Evolutionary conservation across 148 eudicot genomes (phyloP), one percentile per base, ranked within the genome.

Genomic region (Cornus controversa): DNA sequence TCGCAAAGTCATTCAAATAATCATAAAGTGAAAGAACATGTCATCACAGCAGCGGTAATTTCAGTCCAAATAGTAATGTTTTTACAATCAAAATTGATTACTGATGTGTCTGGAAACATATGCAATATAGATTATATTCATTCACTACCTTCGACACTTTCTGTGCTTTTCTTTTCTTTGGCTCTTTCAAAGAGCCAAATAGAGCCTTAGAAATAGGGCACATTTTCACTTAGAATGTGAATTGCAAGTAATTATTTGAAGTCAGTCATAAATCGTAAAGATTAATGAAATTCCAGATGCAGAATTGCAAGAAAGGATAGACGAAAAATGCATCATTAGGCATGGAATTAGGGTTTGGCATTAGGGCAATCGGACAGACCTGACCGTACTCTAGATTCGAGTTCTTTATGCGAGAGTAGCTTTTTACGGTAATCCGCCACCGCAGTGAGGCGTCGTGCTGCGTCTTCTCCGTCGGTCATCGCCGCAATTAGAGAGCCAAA

Each of bases 391-490:
- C 86, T 82, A 60, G 91, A 84, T 37, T 88, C 91, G 53, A 86
- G 86, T 66, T 86, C 91, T 6, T 87, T 86, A 62, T 88, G 89
- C 72, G 80, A 80, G 67, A 88, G 89, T 1, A 86, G 84, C 82
- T 86, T 88, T 66, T 84, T 88, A 7, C 85, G 85, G 69, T 88
- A 86, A 0, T 88, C 91, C 0, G 86, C 87, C 10, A 71, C 57
- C 24, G 87, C 81, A 0, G 86, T 60, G 23, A 85, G 87, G 64
- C 91, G 91, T 28, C 86, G 86, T 7, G 86, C 88, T 18, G 74
- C 80, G 29, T 86, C 91, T 40, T 88, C 84, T 11, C 26, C 83
- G 34, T 86, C 87, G 54, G 70, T 82, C 73, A 63, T 74, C 31
- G n/a, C 47, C 10, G 45, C 28, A 60, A 23, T 6, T 57, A 10